Percentiles rank a stretch among this genome's conserved stretches.
Evolutionary conservation across 176 grass and related monocot species (phyloP).

Genomic region (Poa pratensis): DNA sequence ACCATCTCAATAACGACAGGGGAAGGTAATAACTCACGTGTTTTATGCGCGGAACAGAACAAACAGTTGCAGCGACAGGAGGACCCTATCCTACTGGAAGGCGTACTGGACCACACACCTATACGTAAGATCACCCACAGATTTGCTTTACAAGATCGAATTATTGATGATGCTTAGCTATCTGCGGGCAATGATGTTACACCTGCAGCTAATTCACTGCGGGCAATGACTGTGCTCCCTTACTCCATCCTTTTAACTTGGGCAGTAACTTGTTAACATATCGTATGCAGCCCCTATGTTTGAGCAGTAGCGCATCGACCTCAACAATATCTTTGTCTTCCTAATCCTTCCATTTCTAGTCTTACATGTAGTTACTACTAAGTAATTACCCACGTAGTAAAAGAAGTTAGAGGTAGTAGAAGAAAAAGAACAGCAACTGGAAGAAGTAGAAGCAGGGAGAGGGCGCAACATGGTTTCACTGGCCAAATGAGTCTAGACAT

Average conservation of each 20-base stretch:
- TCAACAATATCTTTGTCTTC: not conserved
- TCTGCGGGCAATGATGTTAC: slow-evolving; percentile 1
- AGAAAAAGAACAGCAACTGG: not conserved
- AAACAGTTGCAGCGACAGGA: slow-evolving; percentile 34
- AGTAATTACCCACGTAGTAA: not conserved
- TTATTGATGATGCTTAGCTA: slow-evolving; percentile 37
- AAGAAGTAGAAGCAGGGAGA: not conserved
- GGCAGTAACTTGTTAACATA: not conserved
- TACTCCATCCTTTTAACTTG: not conserved
- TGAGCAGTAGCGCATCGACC: not conserved
- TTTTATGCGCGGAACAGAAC: slow-evolving; percentile 35
- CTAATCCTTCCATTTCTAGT: slow-evolving; percentile 17
- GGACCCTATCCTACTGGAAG: slow-evolving; percentile 31
- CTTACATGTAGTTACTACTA: not conserved
- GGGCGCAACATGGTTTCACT: slow-evolving; percentile 13
- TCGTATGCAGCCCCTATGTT: not conserved
- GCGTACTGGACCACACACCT: slow-evolving; percentile 46
- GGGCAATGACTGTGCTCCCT: slow-evolving; percentile 11
- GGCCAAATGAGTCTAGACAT: slow-evolving; percentile 2
- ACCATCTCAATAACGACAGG: slow-evolving; percentile 39
- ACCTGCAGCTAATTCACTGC: slow-evolving; percentile 27
- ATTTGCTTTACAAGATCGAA: slow-evolving; percentile 36
- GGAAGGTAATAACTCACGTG: slow-evolving; percentile 50
- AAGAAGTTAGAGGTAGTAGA: not conserved
- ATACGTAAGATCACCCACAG: slow-evolving; percentile 5